phyloP scores from a whole-genome alignment of 108 stramenopile genomes.

The Cyclostephanos invisitatus region DNA sequence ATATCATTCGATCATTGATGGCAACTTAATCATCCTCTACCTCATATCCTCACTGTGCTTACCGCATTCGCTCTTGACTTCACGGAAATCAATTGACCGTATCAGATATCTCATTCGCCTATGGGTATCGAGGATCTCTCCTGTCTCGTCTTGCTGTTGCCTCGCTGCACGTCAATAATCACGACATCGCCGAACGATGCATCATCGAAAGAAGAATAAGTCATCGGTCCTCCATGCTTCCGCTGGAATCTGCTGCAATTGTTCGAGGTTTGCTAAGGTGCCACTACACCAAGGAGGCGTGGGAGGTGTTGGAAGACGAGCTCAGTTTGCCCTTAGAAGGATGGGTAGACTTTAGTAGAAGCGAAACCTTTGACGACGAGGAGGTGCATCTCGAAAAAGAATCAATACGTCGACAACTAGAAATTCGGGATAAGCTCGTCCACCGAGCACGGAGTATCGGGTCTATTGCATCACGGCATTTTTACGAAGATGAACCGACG shows the following conservation, averaged over 20 bases:
- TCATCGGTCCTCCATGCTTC: slow-evolving; percentile 64
- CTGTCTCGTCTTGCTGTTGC: slow-evolving; percentile 82
- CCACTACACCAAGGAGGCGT: slow-evolving; percentile 70
- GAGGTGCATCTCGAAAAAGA: slow-evolving; percentile 30
- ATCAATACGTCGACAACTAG: slow-evolving; percentile 23
- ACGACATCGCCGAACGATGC: slow-evolving; percentile 63
- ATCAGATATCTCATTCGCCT: slow-evolving; percentile 50
- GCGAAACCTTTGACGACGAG: slow-evolving; percentile 18
- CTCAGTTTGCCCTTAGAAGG: slow-evolving; percentile 67
- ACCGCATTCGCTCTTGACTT: neutral
- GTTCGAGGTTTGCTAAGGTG: slow-evolving; percentile 70
- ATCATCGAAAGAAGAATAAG: slow-evolving; percentile 60
- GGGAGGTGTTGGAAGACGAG: slow-evolving; percentile 74
- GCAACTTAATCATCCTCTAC: neutral
- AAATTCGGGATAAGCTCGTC: slow-evolving; percentile 37
- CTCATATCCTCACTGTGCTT: neutral
- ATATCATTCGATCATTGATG: neutral
- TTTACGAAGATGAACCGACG: slow-evolving; percentile 69
- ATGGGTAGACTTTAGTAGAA: slow-evolving; percentile 27
- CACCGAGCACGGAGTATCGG: slow-evolving; percentile 73
- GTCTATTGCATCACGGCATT: slow-evolving; percentile 82
- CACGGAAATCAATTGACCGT: neutral
- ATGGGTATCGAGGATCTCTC: slow-evolving; percentile 79
- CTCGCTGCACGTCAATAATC: slow-evolving; percentile 69
- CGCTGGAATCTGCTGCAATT: slow-evolving; percentile 80